phyloP scores from a whole-genome alignment of 139 green algal species.

The Chlorella sp. region DNA sequence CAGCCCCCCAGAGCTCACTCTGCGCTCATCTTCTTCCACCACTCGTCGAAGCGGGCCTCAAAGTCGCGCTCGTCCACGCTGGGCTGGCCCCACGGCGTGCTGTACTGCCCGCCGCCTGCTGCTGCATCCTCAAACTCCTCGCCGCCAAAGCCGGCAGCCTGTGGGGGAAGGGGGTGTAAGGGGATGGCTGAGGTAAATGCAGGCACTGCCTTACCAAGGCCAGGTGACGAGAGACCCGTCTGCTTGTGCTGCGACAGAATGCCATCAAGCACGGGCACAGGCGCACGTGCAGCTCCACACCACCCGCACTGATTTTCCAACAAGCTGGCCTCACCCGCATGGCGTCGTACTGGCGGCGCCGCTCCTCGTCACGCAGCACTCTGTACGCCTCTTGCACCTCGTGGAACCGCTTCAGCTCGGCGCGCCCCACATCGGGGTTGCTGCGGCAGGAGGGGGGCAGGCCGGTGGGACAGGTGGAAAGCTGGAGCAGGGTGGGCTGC shows the following conservation, averaged over 20 bases:
- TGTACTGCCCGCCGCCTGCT: background rate
- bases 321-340: slow-evolving; percentile 12
- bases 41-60: slow-evolving; percentile 40
- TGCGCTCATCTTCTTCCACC: slow-evolving; percentile 31
- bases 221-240: too few species aligned
- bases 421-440: slow-evolving; percentile 1
- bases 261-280: too few species aligned
- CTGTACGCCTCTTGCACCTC: slow-evolving; percentile 38
- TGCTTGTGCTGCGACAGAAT: too few species aligned
- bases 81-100: slow-evolving; percentile 8
- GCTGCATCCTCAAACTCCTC: background rate
- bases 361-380: slow-evolving; percentile 30
- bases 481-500: too few species aligned
- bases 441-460: background rate
- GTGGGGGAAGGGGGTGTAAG: too few species aligned
- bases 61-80: slow-evolving; percentile 1
- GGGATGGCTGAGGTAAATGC: too few species aligned
- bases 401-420: slow-evolving; percentile 10
- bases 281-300: too few species aligned
- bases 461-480: background rate
- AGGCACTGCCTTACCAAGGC: too few species aligned
- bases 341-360: slow-evolving; percentile 37
- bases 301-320: too few species aligned
- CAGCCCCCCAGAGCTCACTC: too few species aligned
- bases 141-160: background rate